These are phyloP conservation scores for Beauveria asiatica DNA, from an alignment of 2,329 filamentous ascomycete species.

Conservation along the genomic window DNA sequence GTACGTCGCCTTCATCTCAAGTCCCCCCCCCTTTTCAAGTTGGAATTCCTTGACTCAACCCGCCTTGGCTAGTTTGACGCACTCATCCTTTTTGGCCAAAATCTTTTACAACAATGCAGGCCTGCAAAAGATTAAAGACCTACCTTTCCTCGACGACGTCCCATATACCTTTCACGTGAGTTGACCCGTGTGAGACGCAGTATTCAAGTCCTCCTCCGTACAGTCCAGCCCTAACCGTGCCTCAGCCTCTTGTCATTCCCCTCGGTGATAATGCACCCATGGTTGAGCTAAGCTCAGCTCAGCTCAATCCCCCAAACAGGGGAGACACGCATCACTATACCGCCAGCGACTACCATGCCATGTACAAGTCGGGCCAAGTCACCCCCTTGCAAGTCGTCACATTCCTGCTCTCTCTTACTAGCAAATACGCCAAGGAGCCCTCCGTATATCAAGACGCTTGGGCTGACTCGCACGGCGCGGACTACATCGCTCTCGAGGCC, in stretches of 20 bases:
- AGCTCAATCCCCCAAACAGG: constrained; percentile 32
- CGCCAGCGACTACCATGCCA: constrained; percentile 65
- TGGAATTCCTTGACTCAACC: neutral
- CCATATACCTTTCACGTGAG: constrained; percentile 40
- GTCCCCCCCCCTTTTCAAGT: neutral
- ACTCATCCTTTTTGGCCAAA: constrained; percentile 51
- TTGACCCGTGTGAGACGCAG: neutral
- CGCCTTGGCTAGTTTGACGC: constrained; percentile 43
- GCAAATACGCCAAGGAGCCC: constrained; percentile 42
- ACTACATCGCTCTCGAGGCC: constrained; percentile 53
- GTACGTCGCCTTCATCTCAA: neutral
- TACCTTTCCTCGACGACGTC: constrained; percentile 37
- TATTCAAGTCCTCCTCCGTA: neutral
- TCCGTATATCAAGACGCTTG: constrained; percentile 65
- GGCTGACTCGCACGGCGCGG: constrained; percentile 51
- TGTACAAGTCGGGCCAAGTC: constrained; percentile 60
- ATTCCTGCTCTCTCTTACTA: constrained; percentile 62
- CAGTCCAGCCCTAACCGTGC: neutral
- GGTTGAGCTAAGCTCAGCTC: constrained; percentile 33
- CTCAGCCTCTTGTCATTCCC: constrained; percentile 49
- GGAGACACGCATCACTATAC: constrained; percentile 53
- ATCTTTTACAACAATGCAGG: constrained; percentile 63
- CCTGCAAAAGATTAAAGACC: constrained; percentile 38
- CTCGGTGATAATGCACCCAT: constrained; percentile 29
- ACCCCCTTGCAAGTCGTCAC: constrained; percentile 68